Evolutionary conservation across 2,329 filamentous ascomycete species (phyloP).

Genomic region (Cladosporium phlei): DNA sequence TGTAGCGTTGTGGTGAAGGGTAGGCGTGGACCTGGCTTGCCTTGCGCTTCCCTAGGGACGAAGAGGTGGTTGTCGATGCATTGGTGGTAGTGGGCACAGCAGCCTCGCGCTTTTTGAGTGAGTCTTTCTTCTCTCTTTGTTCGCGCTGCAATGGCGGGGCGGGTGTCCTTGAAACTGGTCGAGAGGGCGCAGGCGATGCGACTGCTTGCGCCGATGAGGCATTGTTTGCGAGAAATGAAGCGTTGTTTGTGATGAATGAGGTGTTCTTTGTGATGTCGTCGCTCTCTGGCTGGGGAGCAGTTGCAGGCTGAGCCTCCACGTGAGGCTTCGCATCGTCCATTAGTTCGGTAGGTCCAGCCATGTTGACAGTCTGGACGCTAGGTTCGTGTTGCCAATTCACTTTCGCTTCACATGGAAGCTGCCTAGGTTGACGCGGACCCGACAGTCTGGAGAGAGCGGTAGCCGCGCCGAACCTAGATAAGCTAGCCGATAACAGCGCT

Average conservation of each 20-base stretch:
- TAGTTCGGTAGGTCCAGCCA: too few species aligned
- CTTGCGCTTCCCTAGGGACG: constrained; percentile 32
- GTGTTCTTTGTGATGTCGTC: neutral
- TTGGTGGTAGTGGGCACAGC: constrained; percentile 32
- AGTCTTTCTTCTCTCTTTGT: constrained; percentile 48
- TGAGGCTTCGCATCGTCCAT: neutral
- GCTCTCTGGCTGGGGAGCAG: neutral
- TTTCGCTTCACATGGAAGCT: too few species aligned
- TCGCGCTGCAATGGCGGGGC: constrained; percentile 42
- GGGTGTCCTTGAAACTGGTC: constrained; percentile 28
- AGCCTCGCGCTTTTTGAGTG: constrained; percentile 50
- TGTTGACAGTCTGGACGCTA: too few species aligned
- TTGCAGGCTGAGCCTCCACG: neutral
- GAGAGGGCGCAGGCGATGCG: constrained; percentile 28
- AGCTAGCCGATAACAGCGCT: constrained; percentile 6
- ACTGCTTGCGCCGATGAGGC: constrained; percentile 1
- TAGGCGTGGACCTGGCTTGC: constrained; percentile 32
- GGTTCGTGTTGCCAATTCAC: too few species aligned
- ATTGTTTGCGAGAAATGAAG: too few species aligned
- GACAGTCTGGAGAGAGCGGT: neutral
- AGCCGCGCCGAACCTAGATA: too few species aligned
- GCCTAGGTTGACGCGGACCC: too few species aligned
- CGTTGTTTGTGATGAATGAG: too few species aligned
- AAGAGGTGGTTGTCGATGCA: constrained; percentile 34
- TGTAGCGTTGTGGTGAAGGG: constrained; percentile 48